Percentiles rank a stretch among this genome's conserved stretches.
Conservation (phyloP, 2,329 filamentous ascomycete genomes). For the Pseudohalonectria lignicola region DNA sequence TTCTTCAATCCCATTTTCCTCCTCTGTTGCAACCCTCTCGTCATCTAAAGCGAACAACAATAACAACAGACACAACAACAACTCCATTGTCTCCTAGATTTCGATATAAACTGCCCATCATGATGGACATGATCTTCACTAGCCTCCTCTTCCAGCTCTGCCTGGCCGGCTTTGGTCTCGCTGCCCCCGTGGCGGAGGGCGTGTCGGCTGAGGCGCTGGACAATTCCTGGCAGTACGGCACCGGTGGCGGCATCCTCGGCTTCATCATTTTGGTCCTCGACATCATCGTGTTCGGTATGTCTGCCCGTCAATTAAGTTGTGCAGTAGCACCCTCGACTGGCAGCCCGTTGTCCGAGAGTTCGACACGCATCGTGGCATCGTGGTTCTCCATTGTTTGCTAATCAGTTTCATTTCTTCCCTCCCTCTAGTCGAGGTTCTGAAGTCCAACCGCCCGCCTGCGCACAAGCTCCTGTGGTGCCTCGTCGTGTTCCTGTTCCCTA, state of each 20-base stretch:
- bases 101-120: no score
- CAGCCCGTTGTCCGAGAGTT: neutral
- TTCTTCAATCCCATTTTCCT: no score
- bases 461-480: constrained; percentile 53
- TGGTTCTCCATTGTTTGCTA: constrained; percentile 4
- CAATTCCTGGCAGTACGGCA: constrained; percentile 46
- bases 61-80: no score
- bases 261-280: constrained; percentile 52
- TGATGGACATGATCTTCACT: constrained; percentile 16
- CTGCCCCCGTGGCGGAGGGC: constrained; percentile 28
- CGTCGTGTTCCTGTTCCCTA: constrained; percentile 53
- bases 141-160: constrained; percentile 39
- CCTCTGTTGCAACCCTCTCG: no score
- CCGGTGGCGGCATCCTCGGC: constrained; percentile 49
- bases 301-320: neutral
- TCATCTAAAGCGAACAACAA: no score
- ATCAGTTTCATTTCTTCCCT: constrained; percentile 6
- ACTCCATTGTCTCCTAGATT: no score
- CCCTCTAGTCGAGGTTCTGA: constrained; percentile 47
- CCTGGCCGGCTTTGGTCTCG: constrained; percentile 35
- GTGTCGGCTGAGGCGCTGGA: constrained; percentile 23
- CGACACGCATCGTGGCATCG: neutral
- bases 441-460: constrained; percentile 46
- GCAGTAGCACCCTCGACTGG: no score
- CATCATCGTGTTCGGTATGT: constrained; percentile 50